Percentiles rank a stretch among this genome's conserved stretches.
Conservation (phyloP, 2,329 filamentous ascomycete species). For the Nannizziopsis barbatae region DNA sequence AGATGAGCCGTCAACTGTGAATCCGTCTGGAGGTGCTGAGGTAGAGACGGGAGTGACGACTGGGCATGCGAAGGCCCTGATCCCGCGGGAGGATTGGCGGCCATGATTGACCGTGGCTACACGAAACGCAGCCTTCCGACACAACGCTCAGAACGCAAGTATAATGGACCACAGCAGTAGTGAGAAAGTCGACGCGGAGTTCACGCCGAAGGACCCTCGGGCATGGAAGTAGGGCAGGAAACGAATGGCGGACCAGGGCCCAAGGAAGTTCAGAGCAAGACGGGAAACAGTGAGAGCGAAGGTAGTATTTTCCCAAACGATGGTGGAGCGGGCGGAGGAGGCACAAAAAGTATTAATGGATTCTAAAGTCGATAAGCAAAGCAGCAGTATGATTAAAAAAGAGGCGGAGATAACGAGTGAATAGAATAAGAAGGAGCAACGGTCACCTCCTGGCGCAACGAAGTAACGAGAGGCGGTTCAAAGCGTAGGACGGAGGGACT, state of each 20-base stretch:
- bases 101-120: conserved; percentile 25
- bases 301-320: neutral
- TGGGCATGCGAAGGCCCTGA: conserved; percentile 54
- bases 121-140: neutral
- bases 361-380: neutral
- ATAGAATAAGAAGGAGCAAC: neutral
- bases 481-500: neutral
- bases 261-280: too few species aligned
- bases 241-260: neutral
- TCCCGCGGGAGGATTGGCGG: conserved; percentile 29
- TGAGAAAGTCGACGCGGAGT: neutral
- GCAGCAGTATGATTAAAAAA: neutral
- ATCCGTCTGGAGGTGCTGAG: conserved; percentile 52
- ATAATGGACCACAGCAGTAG: neutral
- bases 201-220: neutral
- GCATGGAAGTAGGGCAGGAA: neutral
- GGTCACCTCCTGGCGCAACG: neutral
- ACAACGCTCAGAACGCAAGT: neutral
- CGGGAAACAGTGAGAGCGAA: too few species aligned
- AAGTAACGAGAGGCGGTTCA: neutral
- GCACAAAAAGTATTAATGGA: neutral
- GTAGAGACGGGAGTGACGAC: conserved; percentile 76
- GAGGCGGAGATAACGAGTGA: conserved; percentile 5
- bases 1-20: conserved; percentile 43
- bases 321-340: conserved; percentile 1